Evolutionary conservation across 805 yeast species (phyloP), one percentile per base, ranked within the genome.

Genomic region (Candida endomychidarum): DNA sequence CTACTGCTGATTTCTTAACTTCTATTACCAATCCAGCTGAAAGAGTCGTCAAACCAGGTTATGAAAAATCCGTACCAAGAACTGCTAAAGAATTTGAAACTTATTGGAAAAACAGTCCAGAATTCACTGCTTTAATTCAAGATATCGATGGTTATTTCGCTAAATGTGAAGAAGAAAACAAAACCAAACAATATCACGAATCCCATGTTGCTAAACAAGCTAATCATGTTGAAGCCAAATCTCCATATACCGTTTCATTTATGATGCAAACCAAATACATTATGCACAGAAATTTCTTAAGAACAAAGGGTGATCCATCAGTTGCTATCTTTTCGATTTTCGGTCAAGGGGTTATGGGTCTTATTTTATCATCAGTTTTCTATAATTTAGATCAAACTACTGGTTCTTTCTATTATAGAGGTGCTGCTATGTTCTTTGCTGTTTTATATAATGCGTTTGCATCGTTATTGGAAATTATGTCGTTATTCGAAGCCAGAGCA

Each of bases 1-100:
- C 84, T 3, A 78, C 85, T 37, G 78, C 83, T 4, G 87, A 81
- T 54, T 81, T 67, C 53, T 71, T 81, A 52, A 80, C 86, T 10
- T 70, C 84, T 3, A 73, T 80, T 37, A 81, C 87, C 16, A 82
- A 80, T 58, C 84, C 82, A 11, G 72, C 69, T 23, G 84, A 80
- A 44, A 72, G 86, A 64, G 63, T 73, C 11, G 56, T 56, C 17
- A 60, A 56, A 38, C 66, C 68, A 11, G 86, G 83, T 10, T 71
- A 49, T 44, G 80, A 76, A 51, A 58, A 60, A 30, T 67, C 58
- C 41, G 76, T 79, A 14, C 86, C 87, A 17, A 57, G 65, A 41
- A 70, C 80, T 12, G 72, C 84, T 10, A 58, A 60, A 16, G 84
- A 81, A 46, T 80, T 81, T 50, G 82, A 79, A 55, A 53, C 57